Evolutionary conservation across 1,284 basidiomycete species (phyloP).

Genomic region (Microbotryum lychnidis-dioicae): DNA sequence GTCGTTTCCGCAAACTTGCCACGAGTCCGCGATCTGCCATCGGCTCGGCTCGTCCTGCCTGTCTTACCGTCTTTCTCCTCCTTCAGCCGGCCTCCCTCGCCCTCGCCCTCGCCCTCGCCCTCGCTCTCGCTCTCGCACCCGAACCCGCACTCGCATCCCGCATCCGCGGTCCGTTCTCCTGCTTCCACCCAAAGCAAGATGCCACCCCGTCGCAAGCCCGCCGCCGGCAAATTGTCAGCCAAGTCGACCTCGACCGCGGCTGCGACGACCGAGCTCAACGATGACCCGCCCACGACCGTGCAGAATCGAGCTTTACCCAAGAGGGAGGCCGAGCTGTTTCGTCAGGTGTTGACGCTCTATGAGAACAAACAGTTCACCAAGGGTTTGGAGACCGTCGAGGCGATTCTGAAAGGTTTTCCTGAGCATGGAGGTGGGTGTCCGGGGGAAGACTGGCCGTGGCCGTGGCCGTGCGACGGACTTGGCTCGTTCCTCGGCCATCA

Average conservation of each 20-base stretch:
- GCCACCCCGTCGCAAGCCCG: conserved; percentile 14
- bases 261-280: background rate
- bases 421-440: conserved; percentile 75
- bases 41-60: no score
- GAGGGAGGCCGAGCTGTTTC: conserved; percentile 81
- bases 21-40: no score
- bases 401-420: conserved; percentile 89
- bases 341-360: conserved; percentile 70
- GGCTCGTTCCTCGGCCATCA: no score
- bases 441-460: no score
- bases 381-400: conserved; percentile 83
- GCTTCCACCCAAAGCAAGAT: background rate
- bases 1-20: no score
- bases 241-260: background rate
- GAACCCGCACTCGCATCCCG: no score
- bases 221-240: background rate
- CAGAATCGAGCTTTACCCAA: conserved; percentile 51
- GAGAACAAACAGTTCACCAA: conserved; percentile 85
- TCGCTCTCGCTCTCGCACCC: no score
- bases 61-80: no score
- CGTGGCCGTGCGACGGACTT: no score
- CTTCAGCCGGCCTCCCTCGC: no score
- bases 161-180: background rate
- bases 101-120: no score
- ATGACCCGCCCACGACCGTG: background rate